Base-by-base conservation (phyloP, 78 protist species). In the Pigoraptor vietnamica region DNA sequence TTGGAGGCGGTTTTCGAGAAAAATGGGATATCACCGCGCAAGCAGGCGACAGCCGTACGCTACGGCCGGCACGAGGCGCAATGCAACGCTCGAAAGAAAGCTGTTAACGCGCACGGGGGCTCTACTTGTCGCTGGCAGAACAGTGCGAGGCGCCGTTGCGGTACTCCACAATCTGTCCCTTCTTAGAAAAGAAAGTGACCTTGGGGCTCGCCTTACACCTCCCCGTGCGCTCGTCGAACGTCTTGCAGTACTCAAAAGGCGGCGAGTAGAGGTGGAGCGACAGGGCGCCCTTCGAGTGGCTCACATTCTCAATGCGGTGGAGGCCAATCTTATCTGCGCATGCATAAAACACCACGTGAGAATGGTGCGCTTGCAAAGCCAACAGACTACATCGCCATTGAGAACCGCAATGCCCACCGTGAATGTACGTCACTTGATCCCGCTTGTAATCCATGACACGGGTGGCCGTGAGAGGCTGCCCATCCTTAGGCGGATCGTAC, bases 221-320 rank as follows among this genome's bases (percentile, higher is more conserved):
- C 14, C 67, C 67, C 14, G 67, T 48, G 29, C 29, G 29, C 67
- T 48, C 67, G n/a, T 81, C 86, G 86, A 32, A 81, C 36, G 86
- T 81, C 36, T 32, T 32, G 39, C 39, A 32, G 35, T 6, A 6
- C 38, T 83, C 39, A 34, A 83, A 90, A 0, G 92, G 92, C 2
- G 92, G 92, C 35, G 89, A 81, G 92, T 90, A 90, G 38, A 90
- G 34, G 67, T 90, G 92, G 25, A 90, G 92, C 24, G 48, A 25
- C 37, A 81, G 55, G 81, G 88, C 48, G 29, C 39, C 21, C 37
- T 14, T 24, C 36, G 56, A 32, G 67, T 90, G 48, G 37, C 35
- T 19, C 6, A 40, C 2, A 38, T 90, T 90, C 29, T 21, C 25
- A 10, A 90, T 32, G n/a, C 81, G 67, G 37, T 90, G 92, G 37